Evolutionary conservation across 1,139 yeast genomes (phyloP), one percentile per base, ranked within the genome.

Genomic region (Hanseniaspora sp.): DNA sequence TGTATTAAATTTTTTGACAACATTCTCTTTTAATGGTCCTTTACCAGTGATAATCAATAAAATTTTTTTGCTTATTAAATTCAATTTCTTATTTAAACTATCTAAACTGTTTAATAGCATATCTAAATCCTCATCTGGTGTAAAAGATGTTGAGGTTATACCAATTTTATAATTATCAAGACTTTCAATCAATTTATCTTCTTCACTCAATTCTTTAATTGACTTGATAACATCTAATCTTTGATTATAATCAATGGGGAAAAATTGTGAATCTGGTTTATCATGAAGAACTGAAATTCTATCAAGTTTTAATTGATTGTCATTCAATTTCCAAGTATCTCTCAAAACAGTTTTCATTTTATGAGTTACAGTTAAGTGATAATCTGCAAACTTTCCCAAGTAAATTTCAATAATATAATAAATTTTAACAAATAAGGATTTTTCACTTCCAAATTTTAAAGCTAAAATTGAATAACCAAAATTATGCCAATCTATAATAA

Each of bases 401-500:
- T 64, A 54, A 48, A 65, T 64, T 64, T 86, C 95, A 60, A 85
- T 81, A 13, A 66, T 56, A 59, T 71, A 77, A 61, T 86, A 77
- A 2, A 80, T 44, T 49, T 69, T 68, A 2, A 90, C 95, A 57
- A 86, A 66, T 0, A 83, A 81, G 63, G 86, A 88, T 52, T 68
- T 60, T 15, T 67, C 72, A 40, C 58, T 63, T 13, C 73, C 62
- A 62, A 79, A 79, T 59, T 81, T 80, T 61, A 92, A 67, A 55
- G 84, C 83, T 58, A 94, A 71, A 34, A 94, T 86, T 1, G 95
- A 78, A 68, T 80, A 92, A 53, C 95, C 95, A 61, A 94, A 73
- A 66, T 94, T 94, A 67, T 94, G 99, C 98, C 98, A 94, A 68
- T 94, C 99, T 55, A 94, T 79, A 18, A 92, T 75, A 40, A 92